A percentile compares a stretch with the other conserved stretches of the same genome.
Conservation (phyloP, 352 stramenopile genomes). For the Phytophthora agathidicida region DNA sequence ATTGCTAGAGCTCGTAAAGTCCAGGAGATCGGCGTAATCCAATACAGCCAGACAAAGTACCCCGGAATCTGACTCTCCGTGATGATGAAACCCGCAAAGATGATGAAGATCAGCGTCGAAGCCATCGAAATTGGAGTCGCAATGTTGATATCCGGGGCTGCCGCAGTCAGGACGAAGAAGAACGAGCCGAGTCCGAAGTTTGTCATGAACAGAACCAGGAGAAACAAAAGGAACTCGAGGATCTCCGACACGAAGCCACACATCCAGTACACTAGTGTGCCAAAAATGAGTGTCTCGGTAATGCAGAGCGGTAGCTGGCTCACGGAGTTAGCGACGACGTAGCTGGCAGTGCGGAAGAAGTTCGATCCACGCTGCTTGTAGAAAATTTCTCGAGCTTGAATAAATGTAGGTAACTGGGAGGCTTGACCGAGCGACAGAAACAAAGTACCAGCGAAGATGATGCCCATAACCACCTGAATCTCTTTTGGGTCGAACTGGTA, state of each 20-base stretch:
- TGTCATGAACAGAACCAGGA: slow-evolving; percentile 40
- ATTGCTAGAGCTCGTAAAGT: slow-evolving; percentile 38
- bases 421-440: slow-evolving; percentile 29
- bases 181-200: slow-evolving; percentile 39
- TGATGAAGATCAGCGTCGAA: slow-evolving; percentile 46
- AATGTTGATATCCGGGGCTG: slow-evolving; percentile 37
- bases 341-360: slow-evolving; percentile 55
- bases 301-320: slow-evolving; percentile 43
- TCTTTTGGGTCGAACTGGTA: slow-evolving; percentile 38
- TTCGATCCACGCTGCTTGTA: slow-evolving; percentile 27
- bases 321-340: slow-evolving; percentile 52
- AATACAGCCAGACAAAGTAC: slow-evolving; percentile 66
- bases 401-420: slow-evolving; percentile 24
- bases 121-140: slow-evolving; percentile 52
- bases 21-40: slow-evolving; percentile 59
- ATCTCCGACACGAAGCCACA: slow-evolving; percentile 51
- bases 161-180: slow-evolving; percentile 42
- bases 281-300: slow-evolving; percentile 70
- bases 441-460: slow-evolving; percentile 84
- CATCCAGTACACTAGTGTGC: slow-evolving; percentile 81
- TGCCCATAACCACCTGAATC: slow-evolving; percentile 66
- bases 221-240: slow-evolving; percentile 43
- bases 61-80: slow-evolving; percentile 46
- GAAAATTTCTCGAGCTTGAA: slow-evolving; percentile 20
- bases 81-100: slow-evolving; percentile 66